Evolutionary conservation across 768 basidiomycete genomes (phyloP), one percentile per base, ranked within the genome.

Genomic region (Macrolepiota fuliginosa): DNA sequence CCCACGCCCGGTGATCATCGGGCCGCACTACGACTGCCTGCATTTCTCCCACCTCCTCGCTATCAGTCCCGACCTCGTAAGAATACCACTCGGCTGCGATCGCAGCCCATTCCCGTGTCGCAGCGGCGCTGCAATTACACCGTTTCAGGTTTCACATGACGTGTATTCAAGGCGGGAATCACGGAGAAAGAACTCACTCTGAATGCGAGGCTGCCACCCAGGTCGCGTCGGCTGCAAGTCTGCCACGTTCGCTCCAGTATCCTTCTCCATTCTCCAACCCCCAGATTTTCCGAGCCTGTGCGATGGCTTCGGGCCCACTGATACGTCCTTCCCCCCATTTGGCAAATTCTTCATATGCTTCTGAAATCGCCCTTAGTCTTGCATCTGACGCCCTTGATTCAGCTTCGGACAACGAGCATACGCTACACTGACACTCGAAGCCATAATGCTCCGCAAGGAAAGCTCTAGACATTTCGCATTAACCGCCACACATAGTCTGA

Each of bases 171-270:
- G 29, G 3, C 29, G 29, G 29, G 29, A 7, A 32, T 32, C 29
- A 32, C 55, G 39, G 47, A 32, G 6, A 47, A 51, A 55, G 35
- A 7, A 75, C 87, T 73, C 68, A 88, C 87, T 88, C 85, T 5
- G 79, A 81, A 74, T 88, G 86, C 4, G 86, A 76, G 13, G 83
- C 84, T 7, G 87, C 84, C 19, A 89, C 79, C 74, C 77, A 81
- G 5, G 77, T 77, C 10, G 82, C 84, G 67, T 89, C 87, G 25
- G 83, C 82, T 6, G 87, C 86, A 2, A 89, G 74, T 64, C 79
- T 74, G 10, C 87, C 88, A 40, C 87, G 75, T 72, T 86, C 87
- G 67, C 86, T 87, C 78, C 78, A 81, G 66, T 89, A 89, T 0
- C 84, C 85, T 72, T 89, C 88, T 64, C 82, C 77, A 37, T 84